Evolutionary conservation across 169 alveolate genomes (phyloP), one percentile per base, ranked within the genome.

Genomic region (Miamiensis avidus): DNA sequence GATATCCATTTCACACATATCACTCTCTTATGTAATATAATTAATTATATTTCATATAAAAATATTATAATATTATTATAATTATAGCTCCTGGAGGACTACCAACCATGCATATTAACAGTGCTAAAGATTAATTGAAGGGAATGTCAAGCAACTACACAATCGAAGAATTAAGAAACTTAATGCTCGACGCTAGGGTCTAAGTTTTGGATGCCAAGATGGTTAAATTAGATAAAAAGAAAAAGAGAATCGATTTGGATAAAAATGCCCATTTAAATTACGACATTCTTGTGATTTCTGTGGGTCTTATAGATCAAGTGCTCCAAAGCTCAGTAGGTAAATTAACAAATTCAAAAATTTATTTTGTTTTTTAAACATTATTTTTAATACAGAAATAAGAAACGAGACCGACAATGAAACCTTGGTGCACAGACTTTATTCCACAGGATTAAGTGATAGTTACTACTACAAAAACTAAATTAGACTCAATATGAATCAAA

Each of bases 51-150:
- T n/a, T n/a, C n/a, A n/a, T n/a, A n/a, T n/a, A n/a, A n/a, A n/a
- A n/a, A n/a, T n/a, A n/a, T n/a, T n/a, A n/a, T n/a, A n/a, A n/a
- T n/a, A n/a, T n/a, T n/a, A n/a, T n/a, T n/a, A n/a, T n/a, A n/a
- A n/a, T n/a, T n/a, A n/a, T 97, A 1, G 97, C 98, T 78, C 99
- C 99, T 34, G 98, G 98, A 1, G 99, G 98, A 30, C 87, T 97
- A 31, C 93, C 94, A 75, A 95, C 96, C 82, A 92, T 94, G 89
- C 97, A 95, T 86, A 89, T 93, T 65, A 91, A 91, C 29, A 81
- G 89, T 78, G 93, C 94, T 75, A 78, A 72, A 28, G 91, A 89
- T 76, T 90, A 93, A 87, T 79, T 95, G 88, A 94, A 93, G 84
- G 94, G 95, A 28, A 84, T 91, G 49, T 85, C 93, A 31, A 94